Base-by-base conservation (phyloP, 139 green algal genomes). In the Chlorella sp. region DNA sequence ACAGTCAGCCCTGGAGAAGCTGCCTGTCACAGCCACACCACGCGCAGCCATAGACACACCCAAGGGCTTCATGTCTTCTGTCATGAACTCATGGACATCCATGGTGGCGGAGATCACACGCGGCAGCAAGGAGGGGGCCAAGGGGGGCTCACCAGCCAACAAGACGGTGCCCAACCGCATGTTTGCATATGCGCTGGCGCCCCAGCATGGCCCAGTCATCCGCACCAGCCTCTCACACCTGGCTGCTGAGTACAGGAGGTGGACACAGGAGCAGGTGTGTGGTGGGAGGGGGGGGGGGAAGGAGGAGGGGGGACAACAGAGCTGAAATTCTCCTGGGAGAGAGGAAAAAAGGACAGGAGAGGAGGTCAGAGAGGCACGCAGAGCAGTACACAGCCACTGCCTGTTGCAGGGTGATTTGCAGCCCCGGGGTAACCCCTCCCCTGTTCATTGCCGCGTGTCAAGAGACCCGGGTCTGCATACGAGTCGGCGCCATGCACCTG, bases 1-100 rank as follows among this genome's bases (percentile, higher is more conserved):
- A 31, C 66, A 79, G 67, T 79, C 74, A 2, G 87, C 90, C 0
- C 74, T 98, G 32, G 85, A 95, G 14, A 89, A 88, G 77, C 83
- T 98, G 59, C 78, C 88, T 72, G 78, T 96, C 27, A 66, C 71
- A 27, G 75, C 77, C 10, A 67, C 73, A 35, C 74, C 42, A 55
- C 42, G 17, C 10, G 42, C 10, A 17, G 42, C 42, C 10, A 10
- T 10, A 17, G 42, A 55, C 17, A 26, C 10, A 17, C 42, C 42
- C 42, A 26, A 17, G 42, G 42, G 42, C 42, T 26, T 10, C 42
- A 55, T 10, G 42, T 55, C 42, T 26, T 26, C 17, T 10, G 10
- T 17, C 10, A 55, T 55, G 42, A 26, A 17, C 42, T 26, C 10
- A 10, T 10, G 42, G 10, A 17, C 10, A 17, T 55, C 10, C 42